Evolutionary conservation across 106 monocot genomes (phyloP).

Genomic region (Dendrobium chrysotoxum): DNA sequence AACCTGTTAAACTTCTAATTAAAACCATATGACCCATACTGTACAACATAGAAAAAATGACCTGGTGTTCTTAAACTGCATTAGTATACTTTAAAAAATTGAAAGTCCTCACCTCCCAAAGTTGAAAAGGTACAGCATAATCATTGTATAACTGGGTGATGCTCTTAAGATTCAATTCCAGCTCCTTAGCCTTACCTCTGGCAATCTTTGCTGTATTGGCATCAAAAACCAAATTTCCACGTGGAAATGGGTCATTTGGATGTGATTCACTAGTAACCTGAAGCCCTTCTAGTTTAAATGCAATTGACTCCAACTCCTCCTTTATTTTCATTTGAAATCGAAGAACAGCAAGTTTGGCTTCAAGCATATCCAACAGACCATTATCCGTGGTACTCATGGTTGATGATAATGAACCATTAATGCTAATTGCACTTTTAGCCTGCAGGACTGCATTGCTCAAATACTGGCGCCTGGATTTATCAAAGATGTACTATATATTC

Average conservation of each 20-base stretch:
- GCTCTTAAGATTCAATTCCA: constrained; percentile 77
- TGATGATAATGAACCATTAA: constrained; percentile 15
- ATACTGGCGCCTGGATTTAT: constrained; percentile 62
- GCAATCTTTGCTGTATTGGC: constrained; percentile 35
- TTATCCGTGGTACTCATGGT: constrained; percentile 46
- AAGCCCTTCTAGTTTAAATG: constrained; percentile 31
- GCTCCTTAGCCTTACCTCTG: constrained; percentile 66
- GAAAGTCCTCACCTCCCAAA: constrained; percentile 78
- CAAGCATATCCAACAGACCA: constrained; percentile 78
- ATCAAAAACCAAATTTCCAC: constrained; percentile 30
- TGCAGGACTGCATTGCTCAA: constrained; percentile 92
- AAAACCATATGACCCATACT: background rate
- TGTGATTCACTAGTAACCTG: constrained; percentile 22
- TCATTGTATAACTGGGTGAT: constrained; percentile 98
- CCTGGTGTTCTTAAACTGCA: background rate
- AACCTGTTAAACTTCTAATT: background rate
- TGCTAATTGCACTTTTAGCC: constrained; percentile 69
- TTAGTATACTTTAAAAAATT: background rate
- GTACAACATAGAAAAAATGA: background rate
- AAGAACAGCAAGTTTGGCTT: constrained; percentile 90
- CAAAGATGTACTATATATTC: constrained; percentile 15
- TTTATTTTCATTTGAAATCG: constrained; percentile 90
- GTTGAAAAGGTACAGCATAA: constrained; percentile 88
- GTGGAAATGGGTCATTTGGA: constrained; percentile 34
- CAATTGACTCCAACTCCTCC: constrained; percentile 61